These are phyloP conservation scores for Dendrothele bispora DNA, from an alignment of 768 basidiomycete species.

Conservation along the genomic window DNA sequence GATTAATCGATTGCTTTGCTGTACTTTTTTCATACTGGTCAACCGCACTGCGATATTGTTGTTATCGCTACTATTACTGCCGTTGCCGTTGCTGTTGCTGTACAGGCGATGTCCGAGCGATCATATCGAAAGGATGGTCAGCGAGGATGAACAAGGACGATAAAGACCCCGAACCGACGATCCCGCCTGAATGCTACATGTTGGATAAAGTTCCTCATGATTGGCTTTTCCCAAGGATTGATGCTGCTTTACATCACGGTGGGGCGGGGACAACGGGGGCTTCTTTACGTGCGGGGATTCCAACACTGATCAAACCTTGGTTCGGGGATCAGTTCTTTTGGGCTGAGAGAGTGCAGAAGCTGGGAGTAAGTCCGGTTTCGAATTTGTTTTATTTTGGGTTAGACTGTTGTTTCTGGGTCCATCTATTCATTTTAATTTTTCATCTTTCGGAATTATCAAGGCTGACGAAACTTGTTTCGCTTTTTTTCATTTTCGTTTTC, in stretches of 20 bases:
- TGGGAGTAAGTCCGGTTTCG: constrained; percentile 43
- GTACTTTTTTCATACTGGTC: background rate
- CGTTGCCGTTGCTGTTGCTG: constrained; percentile 1
- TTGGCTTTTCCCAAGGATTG: constrained; percentile 60
- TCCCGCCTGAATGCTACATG: constrained; percentile 53
- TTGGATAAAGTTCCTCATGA: constrained; percentile 72
- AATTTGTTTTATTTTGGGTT: background rate
- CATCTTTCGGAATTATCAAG: no score
- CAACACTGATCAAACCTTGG: constrained; percentile 71
- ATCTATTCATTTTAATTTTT: no score
- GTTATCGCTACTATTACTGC: no score
- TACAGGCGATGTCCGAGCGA: constrained; percentile 60
- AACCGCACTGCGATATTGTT: no score
- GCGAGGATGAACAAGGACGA: constrained; percentile 47
- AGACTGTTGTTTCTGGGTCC: no score
- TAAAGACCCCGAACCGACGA: constrained; percentile 38
- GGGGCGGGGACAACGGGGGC: constrained; percentile 75
- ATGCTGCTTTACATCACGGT: constrained; percentile 67
- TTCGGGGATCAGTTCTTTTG: constrained; percentile 72
- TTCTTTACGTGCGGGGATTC: constrained; percentile 61
- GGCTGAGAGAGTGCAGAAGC: constrained; percentile 47
- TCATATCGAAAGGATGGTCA: constrained; percentile 71
- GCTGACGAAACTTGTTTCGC: no score
- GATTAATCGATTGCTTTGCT: background rate
- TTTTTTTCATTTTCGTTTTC: no score